These are phyloP conservation scores for Peniophora sp. DNA, from an alignment of 1,284 basidiomycete species.

Conservation along the genomic window DNA sequence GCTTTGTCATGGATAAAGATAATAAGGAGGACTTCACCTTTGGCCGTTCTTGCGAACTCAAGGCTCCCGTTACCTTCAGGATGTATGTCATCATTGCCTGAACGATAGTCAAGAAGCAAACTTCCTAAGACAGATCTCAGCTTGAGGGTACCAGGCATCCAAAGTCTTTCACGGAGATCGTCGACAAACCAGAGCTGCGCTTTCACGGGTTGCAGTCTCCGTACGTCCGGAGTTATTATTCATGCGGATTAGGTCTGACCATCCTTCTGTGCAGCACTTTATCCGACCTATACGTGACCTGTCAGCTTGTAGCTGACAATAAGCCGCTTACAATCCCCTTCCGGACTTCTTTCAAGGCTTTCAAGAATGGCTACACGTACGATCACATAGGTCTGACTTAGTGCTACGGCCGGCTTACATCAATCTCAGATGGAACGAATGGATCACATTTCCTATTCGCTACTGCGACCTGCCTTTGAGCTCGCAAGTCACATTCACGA, in stretches of 20 bases:
- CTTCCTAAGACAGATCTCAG: conserved; percentile 52
- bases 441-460: conserved; percentile 83
- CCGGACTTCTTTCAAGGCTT: conserved; percentile 88
- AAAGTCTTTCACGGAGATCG: conserved; percentile 63
- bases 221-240: conserved; percentile 35
- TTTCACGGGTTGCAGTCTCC: conserved; percentile 75
- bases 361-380: conserved; percentile 77
- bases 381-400: conserved; percentile 15
- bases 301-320: conserved; percentile 88
- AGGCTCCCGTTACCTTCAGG: conserved; percentile 79
- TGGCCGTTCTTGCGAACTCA: conserved; percentile 77
- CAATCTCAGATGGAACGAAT: conserved; percentile 85
- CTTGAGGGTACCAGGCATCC: conserved; percentile 73
- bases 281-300: conserved; percentile 89
- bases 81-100: conserved; percentile 49
- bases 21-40: conserved; percentile 83
- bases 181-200: conserved; percentile 70
- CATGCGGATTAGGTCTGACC: conserved; percentile 16
- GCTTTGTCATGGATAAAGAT: conserved; percentile 58
- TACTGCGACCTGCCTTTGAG: conserved; percentile 87
- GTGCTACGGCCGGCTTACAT: not conserved
- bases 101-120: not conserved
- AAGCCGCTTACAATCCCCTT: conserved; percentile 88
- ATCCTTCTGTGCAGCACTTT: conserved; percentile 45
- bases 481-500: conserved; percentile 88